phyloP scores from a whole-genome alignment of 192 early-diverging fungal species.

The Linnemannia schmuckeri region DNA sequence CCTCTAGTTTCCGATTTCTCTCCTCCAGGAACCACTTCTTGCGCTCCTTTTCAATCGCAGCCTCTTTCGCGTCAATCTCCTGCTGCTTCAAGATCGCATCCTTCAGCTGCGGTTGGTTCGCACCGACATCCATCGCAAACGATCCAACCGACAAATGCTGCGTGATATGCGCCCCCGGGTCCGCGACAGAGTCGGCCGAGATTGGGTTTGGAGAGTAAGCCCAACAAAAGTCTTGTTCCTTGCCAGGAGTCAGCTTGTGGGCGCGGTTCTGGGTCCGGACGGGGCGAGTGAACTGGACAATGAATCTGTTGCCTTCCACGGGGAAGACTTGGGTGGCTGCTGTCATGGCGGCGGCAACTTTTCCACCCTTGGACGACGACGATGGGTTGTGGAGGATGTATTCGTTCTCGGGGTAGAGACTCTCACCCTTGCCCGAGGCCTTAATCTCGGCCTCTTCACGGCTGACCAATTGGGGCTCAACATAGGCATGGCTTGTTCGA shows the following conservation, averaged over 20 bases:
- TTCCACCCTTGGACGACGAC: neutral
- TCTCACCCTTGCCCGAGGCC: neutral
- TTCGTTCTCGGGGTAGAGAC: constrained; percentile 32
- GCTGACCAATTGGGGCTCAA: constrained; percentile 33
- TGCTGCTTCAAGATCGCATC: constrained; percentile 11
- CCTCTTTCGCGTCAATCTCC: constrained; percentile 9
- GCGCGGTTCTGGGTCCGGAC: constrained; percentile 28
- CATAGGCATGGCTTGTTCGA: constrained; percentile 44
- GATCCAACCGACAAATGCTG: constrained; percentile 41
- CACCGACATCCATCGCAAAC: constrained; percentile 49
- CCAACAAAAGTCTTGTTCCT: constrained; percentile 53
- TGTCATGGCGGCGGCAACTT: neutral
- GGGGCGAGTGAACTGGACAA: constrained; percentile 52
- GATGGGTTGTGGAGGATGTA: constrained; percentile 38
- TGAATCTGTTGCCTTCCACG: constrained; percentile 9
- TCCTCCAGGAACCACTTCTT: constrained; percentile 16
- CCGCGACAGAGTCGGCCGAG: constrained; percentile 33
- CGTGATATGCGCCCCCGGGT: constrained; percentile 39
- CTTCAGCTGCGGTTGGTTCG: constrained; percentile 42
- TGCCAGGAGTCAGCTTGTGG: constrained; percentile 41
- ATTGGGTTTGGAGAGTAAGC: constrained; percentile 49
- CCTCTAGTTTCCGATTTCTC: neutral
- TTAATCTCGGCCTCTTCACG: constrained; percentile 11
- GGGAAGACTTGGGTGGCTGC: constrained; percentile 21
- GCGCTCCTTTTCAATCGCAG: constrained; percentile 16